Conservation (phyloP, 2,329 filamentous ascomycete species). For the Botryotinia globosa region DNA sequence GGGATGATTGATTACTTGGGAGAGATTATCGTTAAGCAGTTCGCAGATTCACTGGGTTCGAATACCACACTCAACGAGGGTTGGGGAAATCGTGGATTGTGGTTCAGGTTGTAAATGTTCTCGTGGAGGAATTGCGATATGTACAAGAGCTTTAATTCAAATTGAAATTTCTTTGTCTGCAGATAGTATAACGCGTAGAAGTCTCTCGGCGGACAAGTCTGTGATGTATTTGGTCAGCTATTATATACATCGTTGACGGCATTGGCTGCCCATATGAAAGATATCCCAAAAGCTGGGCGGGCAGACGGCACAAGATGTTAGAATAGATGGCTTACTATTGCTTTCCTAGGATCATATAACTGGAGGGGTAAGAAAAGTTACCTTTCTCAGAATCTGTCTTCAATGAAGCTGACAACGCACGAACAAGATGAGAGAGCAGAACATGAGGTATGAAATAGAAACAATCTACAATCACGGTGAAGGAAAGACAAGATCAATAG, state of each 20-base stretch:
- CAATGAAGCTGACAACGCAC: conserved; percentile 20
- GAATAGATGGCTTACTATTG: conserved; percentile 17
- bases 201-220: conserved; percentile 29
- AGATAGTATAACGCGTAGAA: conserved; percentile 25
- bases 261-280: not conserved
- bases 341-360: conserved; percentile 1
- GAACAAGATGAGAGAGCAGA: conserved; percentile 11
- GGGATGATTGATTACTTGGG: not conserved
- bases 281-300: not conserved
- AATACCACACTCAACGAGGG: not conserved
- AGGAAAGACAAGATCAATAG: conserved; percentile 20
- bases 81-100: not conserved
- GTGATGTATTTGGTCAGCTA: conserved; percentile 24
- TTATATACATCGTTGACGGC: not conserved
- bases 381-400: not conserved
- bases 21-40: not conserved
- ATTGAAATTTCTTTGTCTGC: conserved; percentile 29
- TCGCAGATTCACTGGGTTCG: not conserved
- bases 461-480: conserved; percentile 25
- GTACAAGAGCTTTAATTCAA: conserved; percentile 15
- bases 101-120: not conserved
- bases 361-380: not conserved
- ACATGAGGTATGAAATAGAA: conserved; percentile 21
- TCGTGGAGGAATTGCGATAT: conserved; percentile 8
- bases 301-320: not conserved